These are phyloP conservation scores for Cylindrodendrum hubeiense DNA, from an alignment of 2,329 filamentous ascomycete species.

Conservation along the genomic window DNA sequence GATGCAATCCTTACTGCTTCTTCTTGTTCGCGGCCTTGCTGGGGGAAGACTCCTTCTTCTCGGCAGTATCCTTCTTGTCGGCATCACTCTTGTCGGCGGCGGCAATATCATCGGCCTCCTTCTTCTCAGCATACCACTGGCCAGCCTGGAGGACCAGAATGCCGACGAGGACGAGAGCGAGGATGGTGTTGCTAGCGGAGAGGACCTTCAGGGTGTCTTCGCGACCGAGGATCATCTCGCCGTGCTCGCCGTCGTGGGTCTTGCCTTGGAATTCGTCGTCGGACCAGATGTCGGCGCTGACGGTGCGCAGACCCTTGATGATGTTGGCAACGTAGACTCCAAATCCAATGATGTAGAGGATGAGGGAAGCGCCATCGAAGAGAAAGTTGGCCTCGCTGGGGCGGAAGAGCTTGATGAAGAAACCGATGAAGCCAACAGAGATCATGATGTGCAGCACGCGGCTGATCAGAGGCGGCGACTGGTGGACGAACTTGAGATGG, in stretches of 20 bases:
- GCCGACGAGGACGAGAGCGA: constrained; percentile 91
- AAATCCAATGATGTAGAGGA: constrained; percentile 87
- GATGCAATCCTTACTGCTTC: constrained; percentile 47
- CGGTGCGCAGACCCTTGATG: constrained; percentile 90
- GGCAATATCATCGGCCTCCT: constrained; percentile 84
- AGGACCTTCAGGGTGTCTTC: constrained; percentile 94
- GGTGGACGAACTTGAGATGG: constrained; percentile 92
- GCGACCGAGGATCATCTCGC: constrained; percentile 78
- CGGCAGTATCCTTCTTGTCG: constrained; percentile 55
- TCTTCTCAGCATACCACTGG: constrained; percentile 98
- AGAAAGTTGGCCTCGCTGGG: constrained; percentile 95
- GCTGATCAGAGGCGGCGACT: constrained; percentile 89
- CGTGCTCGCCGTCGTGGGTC: constrained; percentile 56
- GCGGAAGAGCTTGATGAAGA: constrained; percentile 94
- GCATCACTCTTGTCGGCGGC: constrained; percentile 63
- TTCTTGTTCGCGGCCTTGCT: constrained; percentile 50
- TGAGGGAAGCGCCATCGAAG: constrained; percentile 87
- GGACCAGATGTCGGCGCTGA: constrained; percentile 77
- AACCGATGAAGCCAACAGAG: constrained; percentile 86
- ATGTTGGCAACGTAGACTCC: constrained; percentile 97
- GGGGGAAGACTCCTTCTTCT: constrained; percentile 44
- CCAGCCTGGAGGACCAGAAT: constrained; percentile 94
- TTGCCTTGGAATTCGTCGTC: constrained; percentile 54
- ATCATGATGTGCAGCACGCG: constrained; percentile 96
- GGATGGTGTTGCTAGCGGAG: constrained; percentile 94